Percentiles rank a stretch among this genome's conserved stretches.
Evolutionary conservation across 2,329 filamentous ascomycete species (phyloP).

Genomic region (Pseudofabraea citricarpa): DNA sequence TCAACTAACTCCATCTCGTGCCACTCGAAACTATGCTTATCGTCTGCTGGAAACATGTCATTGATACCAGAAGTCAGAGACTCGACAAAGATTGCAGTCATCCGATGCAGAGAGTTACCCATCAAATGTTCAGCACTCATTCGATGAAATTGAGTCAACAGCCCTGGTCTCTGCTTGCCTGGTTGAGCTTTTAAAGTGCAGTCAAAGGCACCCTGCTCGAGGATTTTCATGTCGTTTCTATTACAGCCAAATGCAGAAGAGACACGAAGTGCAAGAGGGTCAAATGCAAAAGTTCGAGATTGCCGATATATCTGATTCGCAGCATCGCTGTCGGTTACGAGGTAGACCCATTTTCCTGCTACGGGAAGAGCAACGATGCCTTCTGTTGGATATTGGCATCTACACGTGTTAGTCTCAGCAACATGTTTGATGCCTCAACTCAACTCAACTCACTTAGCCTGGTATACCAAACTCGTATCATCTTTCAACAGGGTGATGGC

Average conservation of each 20-base stretch:
- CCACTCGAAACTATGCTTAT: not conserved
- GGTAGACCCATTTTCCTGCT: not conserved
- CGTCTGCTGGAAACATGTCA: not conserved
- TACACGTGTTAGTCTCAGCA: not conserved
- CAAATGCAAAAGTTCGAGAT: not conserved
- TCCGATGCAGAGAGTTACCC: not conserved
- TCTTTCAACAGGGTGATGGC: not conserved
- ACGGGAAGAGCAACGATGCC: not conserved
- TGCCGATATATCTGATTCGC: not conserved
- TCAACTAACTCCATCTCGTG: not conserved
- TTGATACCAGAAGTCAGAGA: not conserved
- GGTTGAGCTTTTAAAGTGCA: not conserved
- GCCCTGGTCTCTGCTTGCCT: not conserved
- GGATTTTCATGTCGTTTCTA: not conserved
- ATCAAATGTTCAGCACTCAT: not conserved
- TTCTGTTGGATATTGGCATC: not conserved
- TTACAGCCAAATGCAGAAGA: not conserved
- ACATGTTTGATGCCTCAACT: too few relatives aligned
- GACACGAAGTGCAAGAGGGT: not conserved
- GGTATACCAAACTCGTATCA: not conserved
- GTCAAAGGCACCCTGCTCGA: not conserved
- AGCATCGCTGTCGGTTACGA: not conserved
- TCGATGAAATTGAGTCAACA: not conserved
- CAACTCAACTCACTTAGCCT: not conserved
- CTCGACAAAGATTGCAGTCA: not conserved